These are phyloP conservation scores for Cladosporium sp. DNA, from an alignment of 2,329 filamentous ascomycete genomes.

Conservation along the genomic window DNA sequence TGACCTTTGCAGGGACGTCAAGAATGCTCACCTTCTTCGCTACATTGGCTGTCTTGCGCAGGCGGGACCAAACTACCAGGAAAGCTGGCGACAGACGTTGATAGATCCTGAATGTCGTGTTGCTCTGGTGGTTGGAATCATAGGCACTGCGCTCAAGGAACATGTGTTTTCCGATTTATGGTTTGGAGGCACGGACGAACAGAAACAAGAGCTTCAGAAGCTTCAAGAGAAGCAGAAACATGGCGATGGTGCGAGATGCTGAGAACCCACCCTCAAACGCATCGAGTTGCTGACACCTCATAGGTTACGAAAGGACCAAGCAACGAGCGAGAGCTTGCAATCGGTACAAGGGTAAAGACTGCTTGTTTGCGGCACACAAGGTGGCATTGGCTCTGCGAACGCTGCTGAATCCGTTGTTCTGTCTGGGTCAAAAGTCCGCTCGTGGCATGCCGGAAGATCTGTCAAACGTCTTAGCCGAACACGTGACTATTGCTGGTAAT, in stretches of 20 bases:
- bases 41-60: constrained; percentile 31
- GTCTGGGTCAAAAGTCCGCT: not conserved
- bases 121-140: constrained; percentile 25
- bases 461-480: constrained; percentile 7
- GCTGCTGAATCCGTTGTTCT: not conserved
- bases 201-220: constrained; percentile 28
- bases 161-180: constrained; percentile 27
- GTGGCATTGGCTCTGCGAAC: not conserved
- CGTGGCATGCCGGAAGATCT: not conserved
- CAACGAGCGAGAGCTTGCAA: constrained; percentile 17
- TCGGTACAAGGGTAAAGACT: not conserved
- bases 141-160: constrained; percentile 28
- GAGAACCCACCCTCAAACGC: not conserved
- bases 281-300: constrained; percentile 8
- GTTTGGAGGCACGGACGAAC: constrained; percentile 22
- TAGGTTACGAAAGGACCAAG: constrained; percentile 27
- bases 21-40: constrained; percentile 16
- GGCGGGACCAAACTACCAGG: constrained; percentile 20
- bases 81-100: constrained; percentile 25
- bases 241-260: constrained; percentile 33
- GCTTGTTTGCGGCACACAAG: not conserved
- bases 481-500: constrained; percentile 20
- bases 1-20: not conserved
- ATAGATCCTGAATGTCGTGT: constrained; percentile 13
- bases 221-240: constrained; percentile 37